Conservation (phyloP, 805 yeast genomes). For the Yarrowia keelungensis region DNA sequence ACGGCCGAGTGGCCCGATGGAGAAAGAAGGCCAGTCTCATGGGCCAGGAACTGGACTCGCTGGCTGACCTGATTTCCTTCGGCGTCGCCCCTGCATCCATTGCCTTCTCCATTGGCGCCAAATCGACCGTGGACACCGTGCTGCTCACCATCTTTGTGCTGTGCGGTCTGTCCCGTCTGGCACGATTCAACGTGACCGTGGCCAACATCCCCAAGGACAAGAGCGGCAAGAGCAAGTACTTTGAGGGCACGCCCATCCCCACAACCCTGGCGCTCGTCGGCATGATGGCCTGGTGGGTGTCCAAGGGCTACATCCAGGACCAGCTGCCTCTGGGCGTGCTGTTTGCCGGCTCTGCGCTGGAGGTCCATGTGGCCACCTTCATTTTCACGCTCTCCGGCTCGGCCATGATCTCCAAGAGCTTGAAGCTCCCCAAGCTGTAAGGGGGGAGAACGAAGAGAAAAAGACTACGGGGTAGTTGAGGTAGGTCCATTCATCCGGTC, state of each 20-base stretch:
- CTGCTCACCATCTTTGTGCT: conserved; percentile 82
- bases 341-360: conserved; percentile 63
- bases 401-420: conserved; percentile 87
- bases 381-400: conserved; percentile 82
- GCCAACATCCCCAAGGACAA: conserved; percentile 90
- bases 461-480: background rate
- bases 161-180: conserved; percentile 92
- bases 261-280: conserved; percentile 78
- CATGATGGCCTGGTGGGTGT: conserved; percentile 72
- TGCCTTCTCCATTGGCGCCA: conserved; percentile 90
- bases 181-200: conserved; percentile 94
- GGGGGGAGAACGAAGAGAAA: background rate
- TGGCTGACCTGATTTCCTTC: conserved; percentile 93
- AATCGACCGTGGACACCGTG: conserved; percentile 79
- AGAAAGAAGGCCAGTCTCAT: conserved; percentile 88
- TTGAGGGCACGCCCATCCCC: conserved; percentile 97
- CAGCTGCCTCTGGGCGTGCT: conserved; percentile 71
- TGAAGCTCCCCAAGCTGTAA: conserved; percentile 87
- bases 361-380: conserved; percentile 73
- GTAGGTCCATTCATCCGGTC: conserved; percentile 31
- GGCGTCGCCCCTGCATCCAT: conserved; percentile 95
- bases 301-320: conserved; percentile 52
- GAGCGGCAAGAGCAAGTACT: conserved; percentile 84
- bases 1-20: conserved; percentile 95
- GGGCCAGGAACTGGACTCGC: conserved; percentile 97